Evolutionary conservation across 495 filamentous ascomycete genomes (phyloP).

Genomic region (Xylaria venustula): DNA sequence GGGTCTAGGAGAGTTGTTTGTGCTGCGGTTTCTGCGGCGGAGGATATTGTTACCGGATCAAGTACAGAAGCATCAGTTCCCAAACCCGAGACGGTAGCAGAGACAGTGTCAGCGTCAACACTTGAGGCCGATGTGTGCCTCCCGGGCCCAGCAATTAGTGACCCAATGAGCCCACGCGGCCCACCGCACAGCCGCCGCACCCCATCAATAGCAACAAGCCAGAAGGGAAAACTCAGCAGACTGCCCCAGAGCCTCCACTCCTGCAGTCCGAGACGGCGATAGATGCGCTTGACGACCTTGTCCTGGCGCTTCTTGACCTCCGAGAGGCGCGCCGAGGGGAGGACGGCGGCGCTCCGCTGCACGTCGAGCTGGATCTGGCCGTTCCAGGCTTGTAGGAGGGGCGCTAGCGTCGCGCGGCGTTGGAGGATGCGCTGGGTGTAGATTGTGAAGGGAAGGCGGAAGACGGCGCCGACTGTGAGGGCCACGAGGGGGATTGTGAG

Average conservation of each 20-base stretch:
- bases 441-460: constrained; percentile 59
- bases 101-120: not conserved
- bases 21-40: constrained; percentile 1
- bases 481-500: constrained; percentile 69
- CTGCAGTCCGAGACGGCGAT: constrained; percentile 46
- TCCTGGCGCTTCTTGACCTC: constrained; percentile 26
- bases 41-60: not conserved
- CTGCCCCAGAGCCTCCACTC: constrained; percentile 49
- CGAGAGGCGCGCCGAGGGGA: constrained; percentile 7
- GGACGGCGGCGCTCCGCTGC: constrained; percentile 13
- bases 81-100: not conserved
- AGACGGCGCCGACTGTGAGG: constrained; percentile 54
- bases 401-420: constrained; percentile 45
- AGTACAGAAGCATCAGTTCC: not conserved
- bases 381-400: constrained; percentile 53
- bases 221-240: constrained; percentile 62
- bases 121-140: too few relatives aligned
- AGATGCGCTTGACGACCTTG: constrained; percentile 36
- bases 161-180: constrained; percentile 51
- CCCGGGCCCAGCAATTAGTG: constrained; percentile 24
- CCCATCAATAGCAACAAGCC: constrained; percentile 65
- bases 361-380: constrained; percentile 30
- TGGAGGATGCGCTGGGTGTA: constrained; percentile 47
- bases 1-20: constrained; percentile 43
- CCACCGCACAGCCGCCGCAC: constrained; percentile 64